phyloP scores from a whole-genome alignment of 805 yeast species.

The Babjeviella inositovora region DNA sequence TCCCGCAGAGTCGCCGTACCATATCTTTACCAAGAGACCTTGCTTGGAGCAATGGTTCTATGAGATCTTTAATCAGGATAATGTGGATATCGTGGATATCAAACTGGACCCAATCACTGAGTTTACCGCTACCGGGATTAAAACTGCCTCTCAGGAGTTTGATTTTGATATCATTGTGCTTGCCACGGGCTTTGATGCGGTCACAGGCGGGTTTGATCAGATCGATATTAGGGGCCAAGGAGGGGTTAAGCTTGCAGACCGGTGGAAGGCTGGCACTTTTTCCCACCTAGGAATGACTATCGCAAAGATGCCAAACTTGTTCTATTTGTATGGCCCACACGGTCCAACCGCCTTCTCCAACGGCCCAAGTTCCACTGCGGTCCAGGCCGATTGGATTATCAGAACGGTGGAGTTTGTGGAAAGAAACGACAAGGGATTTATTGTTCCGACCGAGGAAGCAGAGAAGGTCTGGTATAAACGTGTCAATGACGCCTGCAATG shows the following conservation, averaged over 20 bases:
- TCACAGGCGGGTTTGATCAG: slow-evolving; percentile 9
- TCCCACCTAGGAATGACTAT: slow-evolving; percentile 9
- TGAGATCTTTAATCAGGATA: slow-evolving; percentile 5
- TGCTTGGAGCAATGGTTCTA: slow-evolving; percentile 5
- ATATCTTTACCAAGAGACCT: slow-evolving; percentile 6
- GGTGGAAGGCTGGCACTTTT: slow-evolving; percentile 8
- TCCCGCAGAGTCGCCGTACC: slow-evolving; percentile 5
- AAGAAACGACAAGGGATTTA: slow-evolving; percentile 2
- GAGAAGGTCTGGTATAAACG: slow-evolving; percentile 6
- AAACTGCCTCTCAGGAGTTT: slow-evolving; percentile 3
- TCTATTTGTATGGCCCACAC: slow-evolving; percentile 12
- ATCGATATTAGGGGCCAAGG: slow-evolving; percentile 5
- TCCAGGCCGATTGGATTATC: slow-evolving; percentile 8
- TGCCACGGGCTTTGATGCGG: slow-evolving; percentile 8
- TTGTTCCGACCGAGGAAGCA: slow-evolving; percentile 7
- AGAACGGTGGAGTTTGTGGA: slow-evolving; percentile 4
- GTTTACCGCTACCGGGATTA: slow-evolving; percentile 5
- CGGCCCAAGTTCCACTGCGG: slow-evolving; percentile 10
- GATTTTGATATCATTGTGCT: slow-evolving; percentile 6
- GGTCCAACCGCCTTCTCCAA: slow-evolving; percentile 12
- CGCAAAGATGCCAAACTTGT: slow-evolving; percentile 11
- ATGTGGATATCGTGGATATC: slow-evolving; percentile 7
- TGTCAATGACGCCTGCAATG: slow-evolving; percentile 5
- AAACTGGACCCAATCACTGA: slow-evolving; percentile 4
- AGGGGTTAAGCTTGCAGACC: slow-evolving; percentile 4